Evolutionary conservation across 345 rosid species (phyloP).

Genomic region (Gossypium raimondii): DNA sequence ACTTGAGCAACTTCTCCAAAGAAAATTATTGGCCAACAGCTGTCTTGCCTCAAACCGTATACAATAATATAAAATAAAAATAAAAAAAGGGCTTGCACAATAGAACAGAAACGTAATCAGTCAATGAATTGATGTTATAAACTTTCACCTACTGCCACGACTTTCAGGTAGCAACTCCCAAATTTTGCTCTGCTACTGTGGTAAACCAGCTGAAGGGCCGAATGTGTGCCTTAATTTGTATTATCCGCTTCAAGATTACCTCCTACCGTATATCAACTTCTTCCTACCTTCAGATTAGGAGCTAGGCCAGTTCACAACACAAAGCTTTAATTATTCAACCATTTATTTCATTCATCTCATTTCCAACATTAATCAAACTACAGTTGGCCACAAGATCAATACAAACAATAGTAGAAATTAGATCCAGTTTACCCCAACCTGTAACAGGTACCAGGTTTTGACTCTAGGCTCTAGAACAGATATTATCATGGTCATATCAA

Average conservation of each 20-base stretch:
- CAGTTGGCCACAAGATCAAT: too few relatives aligned
- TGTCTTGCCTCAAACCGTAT: background rate
- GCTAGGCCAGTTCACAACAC: background rate
- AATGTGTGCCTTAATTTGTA: background rate
- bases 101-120: background rate
- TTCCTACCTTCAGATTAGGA: background rate
- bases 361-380: background rate
- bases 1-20: background rate
- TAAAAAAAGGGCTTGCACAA: too few relatives aligned
- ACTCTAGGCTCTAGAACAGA: background rate
- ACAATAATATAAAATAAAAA: too few relatives aligned
- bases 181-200: too few relatives aligned
- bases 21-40: background rate
- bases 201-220: background rate
- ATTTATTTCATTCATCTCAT: background rate
- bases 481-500: background rate
- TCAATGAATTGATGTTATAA: background rate
- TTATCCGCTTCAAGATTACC: constrained; percentile 1
- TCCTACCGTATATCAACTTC: background rate
- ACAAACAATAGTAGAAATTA: background rate
- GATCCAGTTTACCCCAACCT: background rate
- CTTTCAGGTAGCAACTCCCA: background rate
- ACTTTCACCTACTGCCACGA: background rate
- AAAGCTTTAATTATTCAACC: background rate
- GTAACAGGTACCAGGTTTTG: background rate